These are phyloP conservation scores for Hericium coralloides DNA, from an alignment of 768 basidiomycete species.

Conservation along the genomic window DNA sequence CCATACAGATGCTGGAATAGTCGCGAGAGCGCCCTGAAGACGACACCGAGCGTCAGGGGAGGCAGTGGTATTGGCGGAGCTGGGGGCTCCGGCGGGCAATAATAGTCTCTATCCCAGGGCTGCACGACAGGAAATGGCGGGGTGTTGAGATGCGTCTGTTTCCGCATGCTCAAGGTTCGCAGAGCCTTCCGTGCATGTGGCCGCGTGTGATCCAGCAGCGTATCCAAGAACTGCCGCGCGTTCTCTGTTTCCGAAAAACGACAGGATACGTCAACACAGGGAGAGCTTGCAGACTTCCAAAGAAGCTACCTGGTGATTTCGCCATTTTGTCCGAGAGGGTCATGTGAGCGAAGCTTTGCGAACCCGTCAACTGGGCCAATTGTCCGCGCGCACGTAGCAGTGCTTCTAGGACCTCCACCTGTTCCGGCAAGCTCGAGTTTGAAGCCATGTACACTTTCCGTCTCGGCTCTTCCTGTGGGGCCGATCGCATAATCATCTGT, in stretches of 20 bases:
- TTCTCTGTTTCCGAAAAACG: conserved; percentile 45
- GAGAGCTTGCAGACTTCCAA: too few species aligned
- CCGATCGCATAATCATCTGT: conserved; percentile 87
- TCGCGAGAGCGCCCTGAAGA: conserved; percentile 85
- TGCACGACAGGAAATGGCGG: conserved; percentile 58
- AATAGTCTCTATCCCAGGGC: conserved; percentile 97
- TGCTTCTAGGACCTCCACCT: conserved; percentile 69
- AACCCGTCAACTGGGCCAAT: conserved; percentile 77
- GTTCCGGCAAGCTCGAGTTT: conserved; percentile 64
- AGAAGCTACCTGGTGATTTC: conserved; percentile 64
- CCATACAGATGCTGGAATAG: conserved; percentile 87
- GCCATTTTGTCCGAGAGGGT: conserved; percentile 95
- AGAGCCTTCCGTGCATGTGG: conserved; percentile 73
- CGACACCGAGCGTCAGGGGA: conserved; percentile 79
- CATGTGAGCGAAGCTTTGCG: conserved; percentile 81
- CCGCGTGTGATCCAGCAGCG: conserved; percentile 71
- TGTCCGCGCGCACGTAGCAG: conserved; percentile 73
- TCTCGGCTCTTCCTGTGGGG: conserved; percentile 77
- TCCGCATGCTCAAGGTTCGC: conserved; percentile 52
- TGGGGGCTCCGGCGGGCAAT: conserved; percentile 72
- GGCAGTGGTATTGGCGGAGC: conserved; percentile 67
- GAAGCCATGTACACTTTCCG: conserved; percentile 75
- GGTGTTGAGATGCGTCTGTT: conserved; percentile 63
- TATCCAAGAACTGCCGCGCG: conserved; percentile 77
- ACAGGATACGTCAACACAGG: neutral